Evolutionary conservation across 2,329 filamentous ascomycete genomes (phyloP), one percentile per base, ranked within the genome.

Genomic region (Amylocarpus encephaloides): DNA sequence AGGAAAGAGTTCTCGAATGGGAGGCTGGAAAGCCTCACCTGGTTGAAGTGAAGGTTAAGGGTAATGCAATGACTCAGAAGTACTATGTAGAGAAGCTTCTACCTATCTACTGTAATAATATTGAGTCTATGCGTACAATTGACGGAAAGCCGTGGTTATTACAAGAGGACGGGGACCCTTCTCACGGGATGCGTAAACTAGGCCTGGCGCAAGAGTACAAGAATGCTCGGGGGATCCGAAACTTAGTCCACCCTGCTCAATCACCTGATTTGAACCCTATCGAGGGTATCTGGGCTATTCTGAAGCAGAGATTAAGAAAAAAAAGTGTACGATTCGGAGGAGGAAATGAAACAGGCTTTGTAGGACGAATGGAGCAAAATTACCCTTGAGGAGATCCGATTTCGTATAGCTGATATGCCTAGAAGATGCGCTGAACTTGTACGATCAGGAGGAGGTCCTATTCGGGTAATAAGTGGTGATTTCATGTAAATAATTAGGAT

Each of bases 121-220:
- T n/a, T n/a, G n/a, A n/a, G n/a, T n/a, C n/a, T n/a, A n/a, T n/a
- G n/a, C n/a, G n/a, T n/a, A n/a, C n/a, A 39, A 51, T 43, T 9
- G 42, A 56, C 22, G 13, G 32, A 33, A 52, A 52, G 48, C 43
- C 22, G 30, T 58, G 41, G 53, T 22, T 47, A 44, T 46, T 58
- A 33, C 13, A 51, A 49, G 47, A 54, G 16, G 47, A 52, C 49
- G 30, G 29, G 2, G 45, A 56, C 36, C 49, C 39, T 15, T 48
- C 11, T 46, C 35, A 57, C 47, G 35, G 50, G 7, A 55, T 54
- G 15, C n/a, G 33, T n/a, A 56, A 56, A 43, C 11, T 22, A 16
- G 43, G 51, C 2, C 29, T 56, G 15, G 42, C 38, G 43, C 2
- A 43, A 41, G 36, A 53, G 32, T 45, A 50, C 46, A 57, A 53